These are phyloP conservation scores for Pseudogymnoascus sp. DNA, from an alignment of 2,329 filamentous ascomycete genomes.

Conservation along the genomic window DNA sequence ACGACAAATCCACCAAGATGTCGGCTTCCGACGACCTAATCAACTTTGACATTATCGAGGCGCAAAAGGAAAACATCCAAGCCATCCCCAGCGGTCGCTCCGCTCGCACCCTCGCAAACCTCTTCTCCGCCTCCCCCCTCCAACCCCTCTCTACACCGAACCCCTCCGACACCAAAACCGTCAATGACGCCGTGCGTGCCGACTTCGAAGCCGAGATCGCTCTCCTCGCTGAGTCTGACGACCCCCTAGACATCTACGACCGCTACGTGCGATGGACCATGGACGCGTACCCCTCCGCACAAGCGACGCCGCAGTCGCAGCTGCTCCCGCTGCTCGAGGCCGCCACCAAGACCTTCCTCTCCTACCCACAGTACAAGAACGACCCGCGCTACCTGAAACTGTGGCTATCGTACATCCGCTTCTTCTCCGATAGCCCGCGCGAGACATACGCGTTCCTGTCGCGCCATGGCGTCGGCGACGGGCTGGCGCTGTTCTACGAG, in stretches of 20 bases:
- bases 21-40: conserved; percentile 51
- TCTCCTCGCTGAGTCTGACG: conserved; percentile 76
- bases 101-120: conserved; percentile 76
- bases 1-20: conserved; percentile 25
- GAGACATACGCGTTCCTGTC: conserved; percentile 90
- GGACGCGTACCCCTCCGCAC: conserved; percentile 87
- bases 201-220: conserved; percentile 81
- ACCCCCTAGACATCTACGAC: conserved; percentile 91
- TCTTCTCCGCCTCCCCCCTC: conserved; percentile 62
- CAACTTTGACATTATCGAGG: conserved; percentile 88
- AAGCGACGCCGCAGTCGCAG: conserved; percentile 86
- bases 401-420: conserved; percentile 88
- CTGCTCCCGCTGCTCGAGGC: conserved; percentile 83
- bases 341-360: conserved; percentile 82
- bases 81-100: conserved; percentile 81
- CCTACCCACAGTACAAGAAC: conserved; percentile 83
- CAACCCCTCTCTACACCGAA: conserved; percentile 55
- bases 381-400: conserved; percentile 88
- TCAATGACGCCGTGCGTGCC: conserved; percentile 71
- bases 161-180: conserved; percentile 64
- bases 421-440: conserved; percentile 87
- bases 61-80: conserved; percentile 97
- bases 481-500: conserved; percentile 87
- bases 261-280: conserved; percentile 96
- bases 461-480: conserved; percentile 79